Evolutionary conservation across 169 alveolate genomes (phyloP).

Genomic region (Babesia ovata): DNA sequence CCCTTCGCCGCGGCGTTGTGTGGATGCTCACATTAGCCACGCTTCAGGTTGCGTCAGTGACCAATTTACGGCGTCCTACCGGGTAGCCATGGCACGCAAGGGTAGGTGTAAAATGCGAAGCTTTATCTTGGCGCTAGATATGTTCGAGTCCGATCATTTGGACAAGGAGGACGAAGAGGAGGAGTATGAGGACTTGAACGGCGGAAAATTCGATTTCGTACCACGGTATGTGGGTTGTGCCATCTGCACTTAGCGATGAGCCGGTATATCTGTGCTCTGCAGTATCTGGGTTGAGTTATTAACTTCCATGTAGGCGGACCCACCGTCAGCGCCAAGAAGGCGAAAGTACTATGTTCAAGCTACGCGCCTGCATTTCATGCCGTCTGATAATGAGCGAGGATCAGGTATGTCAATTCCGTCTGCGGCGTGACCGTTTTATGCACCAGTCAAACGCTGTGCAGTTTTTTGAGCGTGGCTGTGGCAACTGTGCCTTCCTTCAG

Average conservation of each 20-base stretch:
- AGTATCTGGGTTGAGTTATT: not conserved
- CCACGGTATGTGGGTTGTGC: conserved; percentile 23
- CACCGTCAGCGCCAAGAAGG: conserved; percentile 50
- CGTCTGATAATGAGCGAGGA: conserved; percentile 81
- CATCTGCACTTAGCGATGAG: not conserved
- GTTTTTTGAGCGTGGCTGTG: conserved; percentile 89
- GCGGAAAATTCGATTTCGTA: conserved; percentile 51
- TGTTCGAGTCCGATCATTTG: conserved; percentile 48
- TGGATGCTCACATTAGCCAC: no score
- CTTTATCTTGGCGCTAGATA: conserved; percentile 4
- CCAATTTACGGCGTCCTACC: not conserved
- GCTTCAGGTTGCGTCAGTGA: not conserved
- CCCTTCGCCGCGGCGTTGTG: no score
- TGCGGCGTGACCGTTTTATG: not conserved
- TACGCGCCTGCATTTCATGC: conserved; percentile 86
- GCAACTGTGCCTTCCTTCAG: conserved; percentile 83
- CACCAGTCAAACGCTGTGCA: conserved; percentile 11
- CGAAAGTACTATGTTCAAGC: conserved; percentile 60
- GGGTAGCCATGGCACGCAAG: not conserved
- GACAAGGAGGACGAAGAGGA: conserved; percentile 40
- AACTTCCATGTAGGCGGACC: conserved; percentile 16
- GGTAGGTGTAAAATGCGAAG: not conserved
- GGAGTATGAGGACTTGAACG: conserved; percentile 42
- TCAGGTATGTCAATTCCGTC: conserved; percentile 64
- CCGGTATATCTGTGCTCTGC: not conserved